Evolutionary conservation across 176 grass and related monocot genomes (phyloP), one percentile per base, ranked within the genome.

Genomic region (Cenchrus fungigraminus): DNA sequence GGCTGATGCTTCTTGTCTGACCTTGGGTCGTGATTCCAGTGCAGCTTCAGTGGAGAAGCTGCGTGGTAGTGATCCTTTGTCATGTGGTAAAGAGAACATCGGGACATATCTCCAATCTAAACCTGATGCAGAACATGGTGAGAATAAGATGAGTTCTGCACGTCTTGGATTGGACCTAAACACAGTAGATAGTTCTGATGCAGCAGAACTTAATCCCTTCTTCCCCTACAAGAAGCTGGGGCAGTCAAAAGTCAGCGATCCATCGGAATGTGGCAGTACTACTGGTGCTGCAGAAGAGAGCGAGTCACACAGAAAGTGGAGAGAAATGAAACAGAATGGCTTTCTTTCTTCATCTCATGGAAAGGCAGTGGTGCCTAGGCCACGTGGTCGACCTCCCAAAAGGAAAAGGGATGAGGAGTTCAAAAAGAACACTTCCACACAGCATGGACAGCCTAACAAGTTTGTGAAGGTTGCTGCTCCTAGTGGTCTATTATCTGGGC

Each of bases 241-340:
- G 49, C 89, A 94, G 68, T 73, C 85, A 0, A 93, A 90, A 68
- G 77, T 85, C 52, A 82, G 77, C 9, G 97, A 85, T 81, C 89
- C 74, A 67, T 94, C 89, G 42, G 94, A 99, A 74, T 89, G 93
- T 69, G 91, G 91, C 43, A 99, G 97, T 69, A 92, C 91, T 15
- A 96, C 97, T 58, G 90, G 86, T 44, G 82, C 88, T 74, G 15
- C 68, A 47, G 89, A 77, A 85, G 89, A 91, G 75, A 98, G 92
- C 7, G 93, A 91, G 73, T 89, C 91, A 0, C 75, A 96, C 19
- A 96, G 87, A 82, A 92, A 91, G 70, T 94, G 91, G 97, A 96
- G 91, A 84, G 85, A 99, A 87, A 99, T 99, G 97, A 94, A 96
- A 82, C 87, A 92, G 92, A 99, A 99, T 91, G 97, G 93, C 2